phyloP scores from a whole-genome alignment of 345 rosid genomes.

The Turritis glabra region DNA sequence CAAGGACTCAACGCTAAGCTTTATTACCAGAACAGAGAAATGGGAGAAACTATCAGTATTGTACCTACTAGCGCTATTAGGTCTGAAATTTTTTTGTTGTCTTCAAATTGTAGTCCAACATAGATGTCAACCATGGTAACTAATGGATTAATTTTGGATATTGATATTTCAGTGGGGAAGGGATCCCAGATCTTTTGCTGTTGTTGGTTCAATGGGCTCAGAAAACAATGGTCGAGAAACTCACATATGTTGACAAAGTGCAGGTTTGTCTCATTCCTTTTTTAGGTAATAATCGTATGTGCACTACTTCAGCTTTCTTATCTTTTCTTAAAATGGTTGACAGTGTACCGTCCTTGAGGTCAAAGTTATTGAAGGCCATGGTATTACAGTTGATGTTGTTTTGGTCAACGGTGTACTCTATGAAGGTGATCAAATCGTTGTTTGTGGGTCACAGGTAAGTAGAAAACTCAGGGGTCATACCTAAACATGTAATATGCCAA shows the following conservation, averaged over 20 bases:
- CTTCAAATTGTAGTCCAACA: slow-evolving; percentile 1
- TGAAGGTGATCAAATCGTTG: slow-evolving; percentile 89
- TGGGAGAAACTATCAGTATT: slow-evolving; percentile 78
- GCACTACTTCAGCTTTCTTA: slow-evolving; percentile 21
- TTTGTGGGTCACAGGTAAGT: slow-evolving; percentile 89
- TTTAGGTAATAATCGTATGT: slow-evolving; percentile 1
- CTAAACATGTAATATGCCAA: slow-evolving; percentile 9
- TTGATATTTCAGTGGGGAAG: slow-evolving; percentile 70
- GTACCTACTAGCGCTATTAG: slow-evolving; percentile 93
- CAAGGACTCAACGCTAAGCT: slow-evolving; percentile 87
- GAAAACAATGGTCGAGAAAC: slow-evolving; percentile 92
- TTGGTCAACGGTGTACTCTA: slow-evolving; percentile 83
- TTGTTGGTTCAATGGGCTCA: slow-evolving; percentile 86
- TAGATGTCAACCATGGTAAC: slow-evolving; percentile 13
- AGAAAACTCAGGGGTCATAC: slow-evolving; percentile 1
- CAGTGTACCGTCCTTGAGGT: slow-evolving; percentile 98
- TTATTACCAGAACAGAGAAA: slow-evolving; percentile 75
- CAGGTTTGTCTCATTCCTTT: slow-evolving; percentile 50
- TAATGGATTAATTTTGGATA: slow-evolving; percentile 30
- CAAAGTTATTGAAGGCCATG: slow-evolving; percentile 88
- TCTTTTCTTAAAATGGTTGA: slow-evolving; percentile 32
- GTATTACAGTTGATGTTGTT: slow-evolving; percentile 92
- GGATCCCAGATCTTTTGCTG: slow-evolving; percentile 83
- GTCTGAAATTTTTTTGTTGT: slow-evolving; percentile 36
- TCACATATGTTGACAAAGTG: slow-evolving; percentile 73